Percentiles rank a stretch among this genome's conserved stretches.
These are phyloP conservation scores for Salix caprea DNA, from an alignment of 345 rosid genomes.

Conservation along the genomic window DNA sequence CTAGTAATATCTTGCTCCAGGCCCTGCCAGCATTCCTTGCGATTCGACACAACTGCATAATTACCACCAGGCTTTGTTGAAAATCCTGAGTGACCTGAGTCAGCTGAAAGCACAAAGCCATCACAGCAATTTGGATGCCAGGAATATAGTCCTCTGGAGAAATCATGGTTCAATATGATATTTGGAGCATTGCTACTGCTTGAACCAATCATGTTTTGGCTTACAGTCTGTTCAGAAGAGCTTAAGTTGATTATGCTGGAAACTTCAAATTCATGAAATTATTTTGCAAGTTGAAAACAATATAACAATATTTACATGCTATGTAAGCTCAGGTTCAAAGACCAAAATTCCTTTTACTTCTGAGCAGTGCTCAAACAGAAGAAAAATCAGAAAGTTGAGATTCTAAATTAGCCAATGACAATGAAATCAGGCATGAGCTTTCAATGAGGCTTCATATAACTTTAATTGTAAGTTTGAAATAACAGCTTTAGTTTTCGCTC, in stretches of 20 bases:
- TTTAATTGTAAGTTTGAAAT: no score
- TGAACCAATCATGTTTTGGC: constrained; percentile 28
- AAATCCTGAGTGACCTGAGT: constrained; percentile 32
- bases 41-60: constrained; percentile 71
- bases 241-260: background rate
- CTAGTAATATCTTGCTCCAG: constrained; percentile 84
- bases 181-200: constrained; percentile 21
- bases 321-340: background rate
- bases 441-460: no score
- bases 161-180: constrained; percentile 66
- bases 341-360: background rate
- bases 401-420: background rate
- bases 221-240: constrained; percentile 28
- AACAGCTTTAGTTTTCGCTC: background rate
- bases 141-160: constrained; percentile 59
- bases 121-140: constrained; percentile 80
- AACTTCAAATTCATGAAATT: constrained; percentile 4
- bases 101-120: constrained; percentile 52
- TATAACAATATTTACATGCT: background rate
- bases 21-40: constrained; percentile 91
- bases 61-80: constrained; percentile 28
- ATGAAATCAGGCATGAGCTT: background rate
- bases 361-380: no score
- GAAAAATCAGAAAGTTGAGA: no score
- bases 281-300: background rate